Conservation (phyloP, 371 early-diverging fungal species). For the Paraphysoderma sedebokerense region DNA sequence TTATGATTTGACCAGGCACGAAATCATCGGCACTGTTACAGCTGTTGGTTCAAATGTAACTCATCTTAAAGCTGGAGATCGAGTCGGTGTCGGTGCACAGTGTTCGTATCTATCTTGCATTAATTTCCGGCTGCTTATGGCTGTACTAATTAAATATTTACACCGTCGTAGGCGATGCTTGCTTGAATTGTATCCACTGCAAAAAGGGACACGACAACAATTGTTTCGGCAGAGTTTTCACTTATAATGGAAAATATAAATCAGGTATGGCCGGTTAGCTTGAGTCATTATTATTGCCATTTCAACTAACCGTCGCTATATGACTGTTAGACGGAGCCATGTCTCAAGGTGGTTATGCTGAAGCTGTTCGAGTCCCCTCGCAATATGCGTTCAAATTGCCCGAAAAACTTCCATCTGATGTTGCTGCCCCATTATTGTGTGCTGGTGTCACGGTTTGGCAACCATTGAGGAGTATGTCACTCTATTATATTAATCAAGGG, state of each 20-base stretch:
- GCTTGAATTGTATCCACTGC: conserved; percentile 1
- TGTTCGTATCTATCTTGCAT: too few species aligned
- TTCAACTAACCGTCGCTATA: too few species aligned
- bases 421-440: conserved; percentile 43
- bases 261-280: too few species aligned
- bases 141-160: too few species aligned
- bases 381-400: conserved; percentile 43
- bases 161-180: too few species aligned
- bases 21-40: conserved; percentile 40
- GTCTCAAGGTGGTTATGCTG: conserved; percentile 48
- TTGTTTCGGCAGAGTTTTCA: conserved; percentile 7
- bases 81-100: conserved; percentile 32
- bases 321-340: background rate
- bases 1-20: too few species aligned
- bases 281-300: too few species aligned
- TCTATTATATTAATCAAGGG: too few species aligned
- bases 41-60: conserved; percentile 20
- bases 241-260: conserved; percentile 38
- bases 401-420: conserved; percentile 23
- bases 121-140: too few species aligned
- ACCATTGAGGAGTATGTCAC: too few species aligned
- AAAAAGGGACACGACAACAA: background rate
- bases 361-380: conserved; percentile 37
- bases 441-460: conserved; percentile 50
- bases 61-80: conserved; percentile 42